These are phyloP conservation scores for Peziza echinospora DNA, from an alignment of 495 filamentous ascomycete species.

Conservation along the genomic window DNA sequence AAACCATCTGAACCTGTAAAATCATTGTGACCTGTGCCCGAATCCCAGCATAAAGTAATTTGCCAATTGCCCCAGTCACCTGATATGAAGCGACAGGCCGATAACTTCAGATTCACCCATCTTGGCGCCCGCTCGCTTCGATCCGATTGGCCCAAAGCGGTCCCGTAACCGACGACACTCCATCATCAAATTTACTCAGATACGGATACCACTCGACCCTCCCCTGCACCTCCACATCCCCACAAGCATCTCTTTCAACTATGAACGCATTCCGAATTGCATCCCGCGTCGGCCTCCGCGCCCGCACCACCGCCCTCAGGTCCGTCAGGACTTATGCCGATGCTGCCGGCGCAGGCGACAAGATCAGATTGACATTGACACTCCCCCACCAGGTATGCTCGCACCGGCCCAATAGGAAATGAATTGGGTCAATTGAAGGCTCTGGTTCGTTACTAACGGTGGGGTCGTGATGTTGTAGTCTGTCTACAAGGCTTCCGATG, in stretches of 20 bases:
- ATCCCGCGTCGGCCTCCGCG: slow-evolving; percentile 56
- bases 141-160: neutral
- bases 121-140: neutral
- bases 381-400: slow-evolving; percentile 99
- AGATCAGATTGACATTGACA: slow-evolving; percentile 93
- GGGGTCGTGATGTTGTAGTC: slow-evolving; percentile 26
- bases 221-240: slow-evolving; percentile 2
- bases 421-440: neutral
- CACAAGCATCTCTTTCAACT: too few species aligned
- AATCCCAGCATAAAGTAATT: too few species aligned
- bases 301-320: slow-evolving; percentile 40
- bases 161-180: neutral
- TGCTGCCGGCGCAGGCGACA: slow-evolving; percentile 33
- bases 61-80: too few species aligned
- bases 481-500: slow-evolving; percentile 55
- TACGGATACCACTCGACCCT: neutral
- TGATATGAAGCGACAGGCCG: too few species aligned
- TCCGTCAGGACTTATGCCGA: slow-evolving; percentile 75
- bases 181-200: neutral
- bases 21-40: too few species aligned
- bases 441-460: slow-evolving; percentile 1
- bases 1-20: too few species aligned
- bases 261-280: slow-evolving; percentile 89
- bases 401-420: slow-evolving; percentile 18
- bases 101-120: neutral